phyloP scores from a whole-genome alignment of 495 filamentous ascomycete genomes.

The Aspergillus taichungensis region DNA sequence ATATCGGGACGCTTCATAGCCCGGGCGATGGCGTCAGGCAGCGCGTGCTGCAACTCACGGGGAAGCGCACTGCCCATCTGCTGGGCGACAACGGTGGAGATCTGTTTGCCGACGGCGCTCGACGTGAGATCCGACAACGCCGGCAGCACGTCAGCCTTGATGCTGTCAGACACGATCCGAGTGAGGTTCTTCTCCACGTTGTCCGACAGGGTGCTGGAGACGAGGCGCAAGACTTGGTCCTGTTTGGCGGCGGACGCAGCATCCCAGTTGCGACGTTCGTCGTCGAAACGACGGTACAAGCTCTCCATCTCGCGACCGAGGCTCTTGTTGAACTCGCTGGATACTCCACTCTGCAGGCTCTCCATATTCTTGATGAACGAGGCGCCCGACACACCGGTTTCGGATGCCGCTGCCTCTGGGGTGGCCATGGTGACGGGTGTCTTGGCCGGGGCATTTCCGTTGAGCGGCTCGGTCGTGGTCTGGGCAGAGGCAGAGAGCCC shows the following conservation, averaged over 20 bases:
- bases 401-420: slow-evolving; percentile 1
- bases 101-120: slow-evolving; percentile 49
- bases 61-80: slow-evolving; percentile 42
- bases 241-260: slow-evolving; percentile 60
- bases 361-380: slow-evolving; percentile 44
- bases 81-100: slow-evolving; percentile 44
- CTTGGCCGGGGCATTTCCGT: slow-evolving; percentile 13
- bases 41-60: slow-evolving; percentile 42
- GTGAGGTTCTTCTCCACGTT: slow-evolving; percentile 78
- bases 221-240: slow-evolving; percentile 72
- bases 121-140: slow-evolving; percentile 41
- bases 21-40: slow-evolving; percentile 48
- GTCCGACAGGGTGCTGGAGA: slow-evolving; percentile 78
- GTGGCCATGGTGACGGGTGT: slow-evolving; percentile 4
- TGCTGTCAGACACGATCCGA: slow-evolving; percentile 58
- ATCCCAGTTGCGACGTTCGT: slow-evolving; percentile 56
- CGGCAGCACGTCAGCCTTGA: slow-evolving; percentile 57
- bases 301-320: slow-evolving; percentile 49
- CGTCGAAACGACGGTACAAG: slow-evolving; percentile 53
- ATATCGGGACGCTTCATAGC: slow-evolving; percentile 63
- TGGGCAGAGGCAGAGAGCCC: slow-evolving; percentile 7
- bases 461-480: slow-evolving; percentile 7
- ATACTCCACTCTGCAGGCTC: slow-evolving; percentile 46
- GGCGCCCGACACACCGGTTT: slow-evolving; percentile 22
- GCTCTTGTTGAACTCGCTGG: slow-evolving; percentile 45